Evolutionary conservation across 768 basidiomycete species (phyloP).

Genomic region (Leccinum fibrillosum): DNA sequence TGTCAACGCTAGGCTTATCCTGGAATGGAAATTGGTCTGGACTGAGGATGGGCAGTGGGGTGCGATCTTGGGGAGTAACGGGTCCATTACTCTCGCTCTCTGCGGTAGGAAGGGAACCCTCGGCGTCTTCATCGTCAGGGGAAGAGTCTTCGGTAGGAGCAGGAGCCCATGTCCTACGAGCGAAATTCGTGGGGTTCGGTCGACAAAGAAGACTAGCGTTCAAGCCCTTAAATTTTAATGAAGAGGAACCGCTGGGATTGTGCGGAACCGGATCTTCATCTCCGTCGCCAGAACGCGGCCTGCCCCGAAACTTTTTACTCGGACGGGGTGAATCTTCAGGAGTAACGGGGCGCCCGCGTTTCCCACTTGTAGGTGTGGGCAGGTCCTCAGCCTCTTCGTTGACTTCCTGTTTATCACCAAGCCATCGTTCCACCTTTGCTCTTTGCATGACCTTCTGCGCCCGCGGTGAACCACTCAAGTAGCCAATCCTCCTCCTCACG

Average conservation of each 20-base stretch:
- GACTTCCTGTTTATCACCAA: constrained; percentile 27
- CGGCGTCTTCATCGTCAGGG: constrained; percentile 30
- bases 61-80: constrained; percentile 56
- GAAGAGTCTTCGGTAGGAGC: constrained; percentile 35
- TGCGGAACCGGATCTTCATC: constrained; percentile 30
- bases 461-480: constrained; percentile 30
- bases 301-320: constrained; percentile 26
- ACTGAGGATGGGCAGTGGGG: constrained; percentile 39
- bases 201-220: constrained; percentile 50
- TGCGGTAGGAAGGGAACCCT: constrained; percentile 31
- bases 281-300: constrained; percentile 17
- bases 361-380: constrained; percentile 15
- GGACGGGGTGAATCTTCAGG: constrained; percentile 26
- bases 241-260: constrained; percentile 23
- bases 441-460: constrained; percentile 41
- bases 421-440: constrained; percentile 39
- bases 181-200: constrained; percentile 61
- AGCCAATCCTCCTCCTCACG: constrained; percentile 33
- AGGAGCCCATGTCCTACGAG: constrained; percentile 54
- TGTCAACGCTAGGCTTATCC: constrained; percentile 14
- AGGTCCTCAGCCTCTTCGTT: constrained; percentile 11
- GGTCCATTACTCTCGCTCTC: constrained; percentile 51
- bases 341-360: constrained; percentile 20
- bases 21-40: constrained; percentile 27
- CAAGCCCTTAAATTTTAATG: constrained; percentile 30